A percentile compares a stretch with the other conserved stretches of the same genome.
Evolutionary conservation across 257 asterid species (phyloP).

Genomic region (Paulownia fortunei): DNA sequence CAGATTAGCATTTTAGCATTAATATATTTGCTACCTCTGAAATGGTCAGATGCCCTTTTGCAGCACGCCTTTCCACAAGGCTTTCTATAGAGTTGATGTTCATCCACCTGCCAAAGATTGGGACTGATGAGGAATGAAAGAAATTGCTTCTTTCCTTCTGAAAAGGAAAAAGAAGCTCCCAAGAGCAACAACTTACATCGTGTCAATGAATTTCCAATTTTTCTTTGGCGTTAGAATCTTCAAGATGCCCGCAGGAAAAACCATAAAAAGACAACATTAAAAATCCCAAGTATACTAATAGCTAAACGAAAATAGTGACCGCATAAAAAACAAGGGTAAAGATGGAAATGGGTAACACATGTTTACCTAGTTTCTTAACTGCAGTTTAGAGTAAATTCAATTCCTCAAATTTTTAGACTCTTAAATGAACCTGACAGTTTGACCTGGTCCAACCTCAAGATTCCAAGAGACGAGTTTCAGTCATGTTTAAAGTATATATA

Average conservation of each 20-base stretch:
- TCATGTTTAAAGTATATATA: not conserved
- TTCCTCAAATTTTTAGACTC: constrained; percentile 23
- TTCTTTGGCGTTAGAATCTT: constrained; percentile 51
- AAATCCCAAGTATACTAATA: not conserved
- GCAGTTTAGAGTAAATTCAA: constrained; percentile 3
- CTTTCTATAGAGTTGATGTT: constrained; percentile 54
- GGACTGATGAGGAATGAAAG: constrained; percentile 25
- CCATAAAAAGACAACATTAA: constrained; percentile 29
- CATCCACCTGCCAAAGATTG: constrained; percentile 75
- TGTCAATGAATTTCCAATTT: constrained; percentile 59
- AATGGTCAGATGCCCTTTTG: constrained; percentile 37
- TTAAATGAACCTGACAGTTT: constrained; percentile 19
- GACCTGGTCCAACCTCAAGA: constrained; percentile 22
- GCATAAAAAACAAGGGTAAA: not conserved
- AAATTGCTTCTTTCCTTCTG: constrained; percentile 29
- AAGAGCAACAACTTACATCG: constrained; percentile 61
- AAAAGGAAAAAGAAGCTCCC: constrained; percentile 21
- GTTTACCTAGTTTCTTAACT: not conserved
- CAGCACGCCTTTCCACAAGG: constrained; percentile 49
- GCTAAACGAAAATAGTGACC: constrained; percentile 3
- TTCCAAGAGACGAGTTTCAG: not conserved
- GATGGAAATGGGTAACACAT: not conserved
- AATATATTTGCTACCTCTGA: constrained; percentile 61
- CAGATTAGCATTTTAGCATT: not conserved
- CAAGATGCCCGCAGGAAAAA: constrained; percentile 41